Evolutionary conservation across 192 early-diverging fungal species (phyloP).

Genomic region (Linnemannia exigua): DNA sequence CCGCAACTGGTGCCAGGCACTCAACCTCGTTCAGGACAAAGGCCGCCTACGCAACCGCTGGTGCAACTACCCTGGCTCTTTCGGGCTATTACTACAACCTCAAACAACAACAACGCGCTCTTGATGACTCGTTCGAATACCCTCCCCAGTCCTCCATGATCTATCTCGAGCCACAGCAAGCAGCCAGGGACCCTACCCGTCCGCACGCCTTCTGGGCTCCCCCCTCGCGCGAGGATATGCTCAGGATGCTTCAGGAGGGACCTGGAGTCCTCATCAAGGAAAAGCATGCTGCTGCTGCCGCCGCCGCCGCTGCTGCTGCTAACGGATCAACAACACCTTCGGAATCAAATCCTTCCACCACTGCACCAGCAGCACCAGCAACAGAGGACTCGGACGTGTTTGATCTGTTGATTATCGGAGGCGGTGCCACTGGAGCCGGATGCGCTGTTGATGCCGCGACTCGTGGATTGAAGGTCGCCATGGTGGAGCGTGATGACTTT

Average conservation of each 20-base stretch:
- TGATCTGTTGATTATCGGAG: conserved; percentile 94
- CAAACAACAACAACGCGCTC: conserved; percentile 2
- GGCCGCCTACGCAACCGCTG: conserved; percentile 41
- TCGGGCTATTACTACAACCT: conserved; percentile 40
- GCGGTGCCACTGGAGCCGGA: conserved; percentile 95
- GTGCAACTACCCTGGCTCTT: conserved; percentile 39
- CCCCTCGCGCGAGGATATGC: conserved; percentile 80
- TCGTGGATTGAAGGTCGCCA: conserved; percentile 90
- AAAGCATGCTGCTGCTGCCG: background rate
- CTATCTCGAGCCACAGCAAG: conserved; percentile 46
- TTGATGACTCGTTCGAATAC: conserved; percentile 32
- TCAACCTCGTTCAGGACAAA: conserved; percentile 23
- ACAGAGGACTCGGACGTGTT: conserved; percentile 63
- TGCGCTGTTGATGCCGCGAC: conserved; percentile 95
- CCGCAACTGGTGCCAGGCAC: conserved; percentile 25
- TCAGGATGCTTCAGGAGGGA: conserved; percentile 71
- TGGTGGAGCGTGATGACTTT: conserved; percentile 98
- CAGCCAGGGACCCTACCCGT: conserved; percentile 46
- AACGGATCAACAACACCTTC: background rate
- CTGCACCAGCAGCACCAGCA: conserved; percentile 4
- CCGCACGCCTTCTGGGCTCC: conserved; percentile 82
- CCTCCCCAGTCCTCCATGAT: conserved; percentile 52
- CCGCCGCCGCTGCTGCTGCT: background rate
- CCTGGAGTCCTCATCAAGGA: conserved; percentile 58
- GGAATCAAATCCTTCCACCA: background rate